Conservation (phyloP, 2,329 filamentous ascomycete genomes). For the Phialemoniopsis sp. region DNA sequence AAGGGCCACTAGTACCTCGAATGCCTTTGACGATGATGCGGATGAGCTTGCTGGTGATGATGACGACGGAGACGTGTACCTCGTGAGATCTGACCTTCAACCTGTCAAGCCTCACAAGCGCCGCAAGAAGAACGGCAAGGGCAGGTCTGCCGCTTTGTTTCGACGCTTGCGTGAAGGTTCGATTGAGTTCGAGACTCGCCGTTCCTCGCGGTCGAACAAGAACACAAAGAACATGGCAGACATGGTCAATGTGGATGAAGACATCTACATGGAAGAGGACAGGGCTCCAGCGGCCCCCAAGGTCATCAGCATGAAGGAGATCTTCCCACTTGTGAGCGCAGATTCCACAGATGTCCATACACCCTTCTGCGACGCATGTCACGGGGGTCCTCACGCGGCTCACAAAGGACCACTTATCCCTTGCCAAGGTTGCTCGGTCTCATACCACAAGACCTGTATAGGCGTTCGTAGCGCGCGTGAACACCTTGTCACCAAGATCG, state of each 20-base stretch:
- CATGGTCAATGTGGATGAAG: constrained; percentile 51
- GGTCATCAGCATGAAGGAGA: constrained; percentile 64
- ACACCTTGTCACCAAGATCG: constrained; percentile 87
- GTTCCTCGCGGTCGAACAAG: constrained; percentile 42
- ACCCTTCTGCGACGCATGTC: constrained; percentile 69
- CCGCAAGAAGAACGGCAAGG: constrained; percentile 5
- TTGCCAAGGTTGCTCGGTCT: constrained; percentile 85
- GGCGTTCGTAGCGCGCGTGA: constrained; percentile 70
- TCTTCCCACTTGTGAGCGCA: constrained; percentile 62
- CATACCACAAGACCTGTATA: constrained; percentile 81
- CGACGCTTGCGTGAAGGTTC: constrained; percentile 12
- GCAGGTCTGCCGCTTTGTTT: constrained; percentile 1
- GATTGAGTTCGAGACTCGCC: constrained; percentile 51
- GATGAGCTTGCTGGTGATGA: constrained; percentile 23
- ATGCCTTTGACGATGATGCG: constrained; percentile 11
- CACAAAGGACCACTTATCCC: constrained; percentile 70
- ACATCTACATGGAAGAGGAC: constrained; percentile 44
- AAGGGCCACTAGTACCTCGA: too few relatives aligned
- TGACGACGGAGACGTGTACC: constrained; percentile 16
- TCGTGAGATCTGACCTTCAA: constrained; percentile 19
- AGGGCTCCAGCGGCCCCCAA: constrained; percentile 42
- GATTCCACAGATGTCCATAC: constrained; percentile 69
- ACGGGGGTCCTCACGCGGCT: constrained; percentile 41
- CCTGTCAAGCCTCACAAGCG: constrained; percentile 6
- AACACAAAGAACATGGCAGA: constrained; percentile 44